Percentiles rank a stretch among this genome's conserved stretches.
Evolutionary conservation across 1,284 basidiomycete genomes (phyloP).

Genomic region (Sporisorium reilianum): DNA sequence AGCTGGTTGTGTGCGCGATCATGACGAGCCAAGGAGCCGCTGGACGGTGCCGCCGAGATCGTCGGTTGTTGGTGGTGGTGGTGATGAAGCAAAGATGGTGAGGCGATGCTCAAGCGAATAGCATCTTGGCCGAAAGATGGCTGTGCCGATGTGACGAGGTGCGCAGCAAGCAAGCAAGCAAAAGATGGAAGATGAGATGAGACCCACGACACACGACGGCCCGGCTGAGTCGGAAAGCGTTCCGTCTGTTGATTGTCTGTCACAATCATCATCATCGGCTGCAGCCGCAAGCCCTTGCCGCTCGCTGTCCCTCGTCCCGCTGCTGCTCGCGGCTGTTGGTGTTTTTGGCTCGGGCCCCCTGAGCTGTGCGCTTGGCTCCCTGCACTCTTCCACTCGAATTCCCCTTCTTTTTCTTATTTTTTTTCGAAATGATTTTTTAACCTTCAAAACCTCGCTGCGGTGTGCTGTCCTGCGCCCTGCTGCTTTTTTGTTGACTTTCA

Average conservation of each 20-base stretch:
- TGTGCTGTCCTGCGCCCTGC: no score
- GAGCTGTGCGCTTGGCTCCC: slow-evolving; percentile 16
- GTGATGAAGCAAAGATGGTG: neutral
- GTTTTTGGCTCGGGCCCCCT: slow-evolving; percentile 20
- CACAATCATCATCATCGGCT: neutral
- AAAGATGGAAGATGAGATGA: no score
- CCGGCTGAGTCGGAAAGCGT: slow-evolving; percentile 3
- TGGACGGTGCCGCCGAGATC: neutral
- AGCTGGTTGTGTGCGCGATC: slow-evolving; percentile 26
- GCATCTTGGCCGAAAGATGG: neutral
- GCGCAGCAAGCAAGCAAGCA: neutral
- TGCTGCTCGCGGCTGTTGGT: neutral
- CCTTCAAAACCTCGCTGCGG: no score
- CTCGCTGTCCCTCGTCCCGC: neutral
- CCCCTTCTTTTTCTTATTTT: neutral
- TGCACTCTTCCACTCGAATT: neutral
- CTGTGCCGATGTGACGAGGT: neutral
- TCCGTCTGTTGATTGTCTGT: neutral
- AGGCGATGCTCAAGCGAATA: neutral
- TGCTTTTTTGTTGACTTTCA: neutral
- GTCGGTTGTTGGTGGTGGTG: neutral
- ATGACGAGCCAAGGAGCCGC: slow-evolving; percentile 4
- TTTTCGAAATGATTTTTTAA: no score
- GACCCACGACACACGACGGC: no score
- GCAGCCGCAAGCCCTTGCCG: slow-evolving; percentile 6